phyloP scores from a whole-genome alignment of 805 yeast genomes.

The Candida anglica region DNA sequence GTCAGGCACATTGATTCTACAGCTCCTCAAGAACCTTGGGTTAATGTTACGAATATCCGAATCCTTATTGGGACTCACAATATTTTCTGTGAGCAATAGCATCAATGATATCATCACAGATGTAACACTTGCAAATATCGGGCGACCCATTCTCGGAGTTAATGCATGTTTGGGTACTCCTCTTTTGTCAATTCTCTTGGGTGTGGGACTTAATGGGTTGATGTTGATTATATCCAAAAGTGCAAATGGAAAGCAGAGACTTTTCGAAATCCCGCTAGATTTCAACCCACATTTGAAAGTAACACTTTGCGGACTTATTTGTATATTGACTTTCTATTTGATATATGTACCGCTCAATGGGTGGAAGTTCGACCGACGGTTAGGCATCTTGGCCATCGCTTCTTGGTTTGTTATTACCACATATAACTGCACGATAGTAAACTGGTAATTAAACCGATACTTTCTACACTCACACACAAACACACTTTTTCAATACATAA shows the following conservation, averaged over 20 bases:
- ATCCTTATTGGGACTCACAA: conserved; percentile 44
- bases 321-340: conserved; percentile 17
- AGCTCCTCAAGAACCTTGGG: conserved; percentile 41
- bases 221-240: no score
- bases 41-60: conserved; percentile 41
- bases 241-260: conserved; percentile 2
- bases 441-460: no score
- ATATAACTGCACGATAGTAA: conserved; percentile 9
- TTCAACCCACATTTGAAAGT: conserved; percentile 18
- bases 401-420: conserved; percentile 19
- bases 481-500: no score
- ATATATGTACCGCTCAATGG: conserved; percentile 25
- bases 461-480: no score
- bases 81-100: conserved; percentile 48
- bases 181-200: conserved; percentile 42
- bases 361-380: conserved; percentile 29
- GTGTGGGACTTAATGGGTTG: conserved; percentile 45
- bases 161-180: conserved; percentile 57
- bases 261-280: conserved; percentile 9
- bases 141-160: conserved; percentile 37
- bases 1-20: not conserved
- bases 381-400: conserved; percentile 20
- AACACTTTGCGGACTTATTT: conserved; percentile 22
- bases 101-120: conserved; percentile 52
- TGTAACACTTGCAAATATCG: conserved; percentile 39